These are phyloP conservation scores for Globisporangium heterothallicum DNA, from an alignment of 352 stramenopile species.

Conservation along the genomic window DNA sequence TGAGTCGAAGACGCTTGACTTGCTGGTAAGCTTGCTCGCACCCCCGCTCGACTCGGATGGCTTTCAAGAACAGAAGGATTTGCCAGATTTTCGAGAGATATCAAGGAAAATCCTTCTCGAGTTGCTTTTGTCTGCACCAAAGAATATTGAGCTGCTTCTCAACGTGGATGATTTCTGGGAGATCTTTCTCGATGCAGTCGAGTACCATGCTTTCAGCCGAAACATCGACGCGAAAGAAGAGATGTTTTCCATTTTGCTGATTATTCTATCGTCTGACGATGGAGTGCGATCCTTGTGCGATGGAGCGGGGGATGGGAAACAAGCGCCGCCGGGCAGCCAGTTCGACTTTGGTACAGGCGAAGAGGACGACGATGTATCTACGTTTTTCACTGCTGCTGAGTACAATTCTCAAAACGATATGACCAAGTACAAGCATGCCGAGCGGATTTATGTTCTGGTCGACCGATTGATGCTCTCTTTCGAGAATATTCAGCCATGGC, in stretches of 20 bases:
- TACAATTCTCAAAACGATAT: constrained; percentile 33
- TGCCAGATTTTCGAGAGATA: constrained; percentile 16
- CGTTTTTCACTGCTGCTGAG: constrained; percentile 51
- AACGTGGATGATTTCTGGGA: constrained; percentile 43
- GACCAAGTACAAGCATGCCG: constrained; percentile 25
- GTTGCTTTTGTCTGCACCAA: constrained; percentile 32
- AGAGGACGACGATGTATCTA: constrained; percentile 41
- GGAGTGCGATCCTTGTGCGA: constrained; percentile 37
- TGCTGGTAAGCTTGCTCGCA: constrained; percentile 34
- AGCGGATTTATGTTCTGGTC: constrained; percentile 53
- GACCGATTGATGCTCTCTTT: constrained; percentile 64
- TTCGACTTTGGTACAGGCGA: constrained; percentile 32
- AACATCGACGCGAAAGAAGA: constrained; percentile 39
- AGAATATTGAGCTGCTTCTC: constrained; percentile 44
- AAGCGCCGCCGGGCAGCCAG: constrained; percentile 15
- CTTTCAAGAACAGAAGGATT: constrained; percentile 14
- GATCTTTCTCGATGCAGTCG: constrained; percentile 37
- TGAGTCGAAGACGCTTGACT: constrained; percentile 57
- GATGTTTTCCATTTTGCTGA: constrained; percentile 46
- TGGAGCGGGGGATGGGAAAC: background rate
- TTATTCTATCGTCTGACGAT: constrained; percentile 44
- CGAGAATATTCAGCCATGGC: constrained; percentile 73
- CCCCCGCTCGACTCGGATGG: constrained; percentile 12
- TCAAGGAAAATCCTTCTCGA: constrained; percentile 26
- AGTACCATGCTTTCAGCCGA: constrained; percentile 33